These are phyloP conservation scores for Microdochium nivale DNA, from an alignment of 2,329 filamentous ascomycete genomes.

Conservation along the genomic window DNA sequence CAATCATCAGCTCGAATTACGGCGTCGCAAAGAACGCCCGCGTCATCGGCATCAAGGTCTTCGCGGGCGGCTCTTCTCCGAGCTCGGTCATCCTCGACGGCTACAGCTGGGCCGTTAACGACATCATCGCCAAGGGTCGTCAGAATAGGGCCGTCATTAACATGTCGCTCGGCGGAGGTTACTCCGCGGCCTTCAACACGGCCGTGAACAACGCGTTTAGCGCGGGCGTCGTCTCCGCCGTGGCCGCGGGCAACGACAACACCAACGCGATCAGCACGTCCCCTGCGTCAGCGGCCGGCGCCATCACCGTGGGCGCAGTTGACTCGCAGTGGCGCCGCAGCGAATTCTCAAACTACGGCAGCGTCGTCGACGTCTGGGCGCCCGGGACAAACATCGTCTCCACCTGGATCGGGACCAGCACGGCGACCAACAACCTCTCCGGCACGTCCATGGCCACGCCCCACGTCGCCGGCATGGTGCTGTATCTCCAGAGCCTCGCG, in stretches of 20 bases:
- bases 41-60: conserved; percentile 37
- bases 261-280: conserved; percentile 31
- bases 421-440: conserved; percentile 34
- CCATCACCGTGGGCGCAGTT: conserved; percentile 45
- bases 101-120: conserved; percentile 31
- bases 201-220: conserved; percentile 36
- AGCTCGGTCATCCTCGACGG: conserved; percentile 20
- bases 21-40: conserved; percentile 34
- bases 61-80: conserved; percentile 19
- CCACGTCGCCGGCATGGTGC: conserved; percentile 51
- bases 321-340: conserved; percentile 27
- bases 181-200: conserved; percentile 37
- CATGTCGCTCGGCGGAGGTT: conserved; percentile 44
- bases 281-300: conserved; percentile 36
- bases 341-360: conserved; percentile 41
- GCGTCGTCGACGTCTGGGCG: conserved; percentile 32
- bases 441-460: conserved; percentile 57
- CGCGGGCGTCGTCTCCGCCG: conserved; percentile 40
- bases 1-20: conserved; percentile 31
- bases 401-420: conserved; percentile 29
- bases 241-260: conserved; percentile 45
- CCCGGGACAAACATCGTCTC: conserved; percentile 31
- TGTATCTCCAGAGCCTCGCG: conserved; percentile 44
- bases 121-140: conserved; percentile 32
- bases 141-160: conserved; percentile 37